Conservation (phyloP, 805 yeast genomes). For the Saccharomycodes ludwigii region DNA sequence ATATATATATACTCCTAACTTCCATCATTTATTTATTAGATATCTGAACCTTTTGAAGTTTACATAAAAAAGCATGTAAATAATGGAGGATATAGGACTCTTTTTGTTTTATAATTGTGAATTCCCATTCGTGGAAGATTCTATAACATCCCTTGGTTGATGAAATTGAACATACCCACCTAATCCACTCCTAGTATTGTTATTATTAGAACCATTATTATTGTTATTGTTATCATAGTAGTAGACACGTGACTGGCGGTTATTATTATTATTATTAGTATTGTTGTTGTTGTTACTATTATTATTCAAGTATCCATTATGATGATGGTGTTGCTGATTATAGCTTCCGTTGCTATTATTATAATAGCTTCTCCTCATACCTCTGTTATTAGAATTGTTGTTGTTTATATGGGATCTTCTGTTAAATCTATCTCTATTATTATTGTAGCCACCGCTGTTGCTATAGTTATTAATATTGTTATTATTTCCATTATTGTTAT, state of each 20-base stretch:
- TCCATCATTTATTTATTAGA: not conserved
- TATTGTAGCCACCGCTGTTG: constrained; percentile 18
- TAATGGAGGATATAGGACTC: no score
- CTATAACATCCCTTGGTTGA: constrained; percentile 8
- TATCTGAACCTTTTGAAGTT: no score
- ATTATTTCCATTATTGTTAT: constrained; percentile 39
- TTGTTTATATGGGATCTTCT: constrained; percentile 8
- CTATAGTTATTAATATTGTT: constrained; percentile 33
- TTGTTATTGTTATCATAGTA: constrained; percentile 4
- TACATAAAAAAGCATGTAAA: no score
- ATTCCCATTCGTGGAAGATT: no score
- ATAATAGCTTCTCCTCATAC: constrained; percentile 7
- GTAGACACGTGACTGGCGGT: constrained; percentile 7
- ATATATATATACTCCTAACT: not conserved
- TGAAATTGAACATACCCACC: constrained; percentile 23
- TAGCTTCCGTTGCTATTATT: constrained; percentile 9
- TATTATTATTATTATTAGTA: constrained; percentile 7
- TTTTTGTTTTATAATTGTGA: no score
- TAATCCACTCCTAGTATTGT: constrained; percentile 18
- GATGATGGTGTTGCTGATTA: constrained; percentile 6
- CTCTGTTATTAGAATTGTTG: constrained; percentile 12
- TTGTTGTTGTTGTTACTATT: constrained; percentile 3
- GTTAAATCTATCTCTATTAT: constrained; percentile 12
- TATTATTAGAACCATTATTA: constrained; percentile 7
- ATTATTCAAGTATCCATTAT: not conserved